Conservation (phyloP, 352 stramenopile species). For the Phytophthora lateralis region DNA sequence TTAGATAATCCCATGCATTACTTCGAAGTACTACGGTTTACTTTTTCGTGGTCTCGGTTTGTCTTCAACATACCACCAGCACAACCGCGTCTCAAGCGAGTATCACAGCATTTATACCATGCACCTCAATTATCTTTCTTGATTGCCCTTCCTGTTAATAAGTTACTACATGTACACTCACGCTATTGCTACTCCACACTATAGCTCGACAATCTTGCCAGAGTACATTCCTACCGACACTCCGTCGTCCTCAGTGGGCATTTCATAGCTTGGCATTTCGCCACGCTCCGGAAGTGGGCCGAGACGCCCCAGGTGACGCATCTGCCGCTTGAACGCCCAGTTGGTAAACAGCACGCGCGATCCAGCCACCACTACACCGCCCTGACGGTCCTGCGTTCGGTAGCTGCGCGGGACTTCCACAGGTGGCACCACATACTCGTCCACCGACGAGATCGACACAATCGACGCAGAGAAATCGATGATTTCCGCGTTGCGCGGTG, state of each 20-base stretch:
- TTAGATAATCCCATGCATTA: too few species aligned
- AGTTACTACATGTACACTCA: constrained; percentile 15
- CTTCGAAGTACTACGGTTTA: too few species aligned
- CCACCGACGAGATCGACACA: constrained; percentile 14
- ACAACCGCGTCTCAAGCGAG: too few species aligned
- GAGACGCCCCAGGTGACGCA: constrained; percentile 21
- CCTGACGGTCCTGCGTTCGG: constrained; percentile 33
- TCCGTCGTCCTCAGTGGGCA: not conserved
- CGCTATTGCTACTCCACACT: constrained; percentile 6
- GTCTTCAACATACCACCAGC: too few species aligned
- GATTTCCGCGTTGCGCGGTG: constrained; percentile 21
- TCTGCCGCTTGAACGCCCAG: constrained; percentile 38
- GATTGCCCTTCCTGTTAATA: constrained; percentile 20
- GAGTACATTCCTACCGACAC: constrained; percentile 14
- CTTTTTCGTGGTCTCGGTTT: too few species aligned
- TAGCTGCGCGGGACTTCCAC: constrained; percentile 39
- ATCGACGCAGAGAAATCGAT: constrained; percentile 30
- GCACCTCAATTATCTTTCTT: not conserved
- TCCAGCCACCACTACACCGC: constrained; percentile 40
- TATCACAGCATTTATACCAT: too few species aligned
- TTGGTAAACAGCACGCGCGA: constrained; percentile 39
- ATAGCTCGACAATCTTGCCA: constrained; percentile 37
- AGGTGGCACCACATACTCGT: constrained; percentile 33
- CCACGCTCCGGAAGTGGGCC: constrained; percentile 27
- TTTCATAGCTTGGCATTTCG: not conserved